Evolutionary conservation across 2,329 filamentous ascomycete genomes (phyloP), one percentile per base, ranked within the genome.

Genomic region (Aureobasidium musti): DNA sequence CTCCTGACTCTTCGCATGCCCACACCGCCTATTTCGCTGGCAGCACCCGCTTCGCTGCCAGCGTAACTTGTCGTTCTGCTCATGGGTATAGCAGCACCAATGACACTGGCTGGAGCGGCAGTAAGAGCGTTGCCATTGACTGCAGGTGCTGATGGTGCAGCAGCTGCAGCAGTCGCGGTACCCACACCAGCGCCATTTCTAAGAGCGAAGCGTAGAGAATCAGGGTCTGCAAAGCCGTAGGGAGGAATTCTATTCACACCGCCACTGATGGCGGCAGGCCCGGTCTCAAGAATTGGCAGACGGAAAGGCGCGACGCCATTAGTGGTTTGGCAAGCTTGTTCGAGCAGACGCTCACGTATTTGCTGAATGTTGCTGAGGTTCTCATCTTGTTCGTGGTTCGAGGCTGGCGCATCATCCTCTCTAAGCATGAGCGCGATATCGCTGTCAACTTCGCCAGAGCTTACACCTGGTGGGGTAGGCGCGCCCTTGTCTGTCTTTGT

Each of bases 341-440:
- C 74, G 23, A 77, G 71, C 10, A 77, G 69, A 33, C 72, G 68
- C 39, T 70, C 69, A 43, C 74, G 73, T 64, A 74, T 72, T 37
- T 72, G 70, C 28, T 45, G 61, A 14, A 49, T 35, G 23, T 47
- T 61, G 35, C 39, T 68, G 7, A 3, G 39, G 14, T 56, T 65
- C 14, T 43, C 61, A n/a, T 54, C 50, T 37, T 56, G 49, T 30
- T 41, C 35, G 65, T 39, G 68, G 19, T 66, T 66, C 3, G 63
- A 56, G 5, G 52, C 49, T 4, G 61, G 21, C 17, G 63, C 63
- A 17, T 70, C 69, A 43, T 73, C 73, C n/a, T 70, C 70, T 6
- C 72, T 71, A 19, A 71, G 70, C 79, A 84, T 83, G 71, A 83
- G 76, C 54, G 78, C 78, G 49, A 84, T 75, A 63, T 84, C 82